Conservation (phyloP, 202 grass and related monocot genomes). For the Cymbopogon flexuosus region DNA sequence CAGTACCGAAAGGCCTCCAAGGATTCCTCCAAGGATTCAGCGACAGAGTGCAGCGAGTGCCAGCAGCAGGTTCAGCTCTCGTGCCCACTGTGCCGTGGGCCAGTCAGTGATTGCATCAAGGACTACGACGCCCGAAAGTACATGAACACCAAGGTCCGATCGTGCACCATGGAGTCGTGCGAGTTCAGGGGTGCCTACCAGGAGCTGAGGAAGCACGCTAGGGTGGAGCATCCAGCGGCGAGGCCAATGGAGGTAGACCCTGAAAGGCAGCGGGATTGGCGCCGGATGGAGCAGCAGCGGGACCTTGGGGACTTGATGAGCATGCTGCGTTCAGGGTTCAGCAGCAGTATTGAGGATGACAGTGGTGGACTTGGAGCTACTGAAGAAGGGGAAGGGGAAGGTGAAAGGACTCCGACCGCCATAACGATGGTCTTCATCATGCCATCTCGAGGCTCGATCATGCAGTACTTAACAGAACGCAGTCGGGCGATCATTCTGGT, state of each 20-base stretch:
- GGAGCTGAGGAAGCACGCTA: conserved; percentile 75
- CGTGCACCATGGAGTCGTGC: conserved; percentile 68
- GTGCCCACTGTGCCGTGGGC: conserved; percentile 76
- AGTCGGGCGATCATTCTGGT: conserved; percentile 31
- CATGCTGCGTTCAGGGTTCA: conserved; percentile 59
- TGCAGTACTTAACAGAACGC: conserved; percentile 17
- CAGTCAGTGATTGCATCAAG: conserved; percentile 61
- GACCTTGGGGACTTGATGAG: conserved; percentile 82
- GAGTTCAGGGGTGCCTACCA: conserved; percentile 66
- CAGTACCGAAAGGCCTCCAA: conserved; percentile 68
- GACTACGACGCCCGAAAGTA: conserved; percentile 53
- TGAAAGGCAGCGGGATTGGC: conserved; percentile 65
- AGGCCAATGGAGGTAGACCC: conserved; percentile 76
- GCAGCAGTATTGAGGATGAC: conserved; percentile 36
- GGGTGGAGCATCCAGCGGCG: conserved; percentile 53
- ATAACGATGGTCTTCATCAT: conserved; percentile 66
- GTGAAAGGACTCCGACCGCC: conserved; percentile 30
- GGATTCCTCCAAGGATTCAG: conserved; percentile 51
- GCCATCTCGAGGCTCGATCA: conserved; percentile 26
- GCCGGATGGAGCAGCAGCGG: conserved; percentile 76
- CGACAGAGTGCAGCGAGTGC: conserved; percentile 32
- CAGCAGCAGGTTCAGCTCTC: conserved; percentile 44
- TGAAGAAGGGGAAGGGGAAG: conserved; percentile 41
- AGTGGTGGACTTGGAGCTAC: not conserved
- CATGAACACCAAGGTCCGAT: conserved; percentile 70